Evolutionary conservation across 345 rosid species (phyloP).

Genomic region (Citropsis articulata): DNA sequence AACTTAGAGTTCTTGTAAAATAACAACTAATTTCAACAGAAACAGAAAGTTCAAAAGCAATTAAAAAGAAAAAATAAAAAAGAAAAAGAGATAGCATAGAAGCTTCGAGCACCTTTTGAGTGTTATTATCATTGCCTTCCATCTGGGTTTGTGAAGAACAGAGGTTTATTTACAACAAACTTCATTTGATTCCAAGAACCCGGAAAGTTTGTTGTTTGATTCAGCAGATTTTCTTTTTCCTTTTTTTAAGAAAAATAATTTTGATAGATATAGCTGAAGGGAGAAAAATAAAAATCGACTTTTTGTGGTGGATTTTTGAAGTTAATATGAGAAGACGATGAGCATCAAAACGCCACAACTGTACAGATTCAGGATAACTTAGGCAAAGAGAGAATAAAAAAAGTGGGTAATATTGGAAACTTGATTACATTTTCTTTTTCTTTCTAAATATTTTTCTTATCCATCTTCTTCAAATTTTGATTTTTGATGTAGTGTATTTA

Average conservation of each 20-base stretch:
- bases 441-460: no score
- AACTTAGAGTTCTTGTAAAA: not conserved
- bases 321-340: not conserved
- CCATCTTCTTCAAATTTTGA: no score
- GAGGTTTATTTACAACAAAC: constrained; percentile 24
- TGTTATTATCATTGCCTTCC: constrained; percentile 42
- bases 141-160: constrained; percentile 24
- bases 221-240: not conserved
- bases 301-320: constrained; percentile 5
- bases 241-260: not conserved
- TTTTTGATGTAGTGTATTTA: no score
- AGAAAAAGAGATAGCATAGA: not conserved
- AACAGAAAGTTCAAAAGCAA: not conserved
- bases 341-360: not conserved
- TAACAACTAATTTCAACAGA: not conserved
- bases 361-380: not conserved
- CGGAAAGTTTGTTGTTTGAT: not conserved
- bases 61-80: no score
- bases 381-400: no score
- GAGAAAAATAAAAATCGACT: not conserved
- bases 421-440: no score
- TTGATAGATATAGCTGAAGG: not conserved
- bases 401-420: no score
- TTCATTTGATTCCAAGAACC: constrained; percentile 19
- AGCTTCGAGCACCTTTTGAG: constrained; percentile 31